Evolutionary conservation across 2,329 filamentous ascomycete species (phyloP).

Genomic region (Hypoxylon sp.): DNA sequence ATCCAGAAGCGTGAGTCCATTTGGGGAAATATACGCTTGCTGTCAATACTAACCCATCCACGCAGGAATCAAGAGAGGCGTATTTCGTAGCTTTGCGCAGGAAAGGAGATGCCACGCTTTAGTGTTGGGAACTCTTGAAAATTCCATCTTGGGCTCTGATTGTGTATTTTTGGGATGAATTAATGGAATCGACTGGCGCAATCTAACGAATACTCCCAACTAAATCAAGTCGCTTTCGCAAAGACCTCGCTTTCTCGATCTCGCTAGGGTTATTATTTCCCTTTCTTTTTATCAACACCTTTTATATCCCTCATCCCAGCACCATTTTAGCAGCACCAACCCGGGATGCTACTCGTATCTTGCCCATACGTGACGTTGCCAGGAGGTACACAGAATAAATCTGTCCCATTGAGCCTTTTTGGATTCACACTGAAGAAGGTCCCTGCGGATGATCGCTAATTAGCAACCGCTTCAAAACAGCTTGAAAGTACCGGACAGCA

Average conservation of each 20-base stretch:
- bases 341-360: slow-evolving; percentile 37
- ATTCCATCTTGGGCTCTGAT: background rate
- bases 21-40: background rate
- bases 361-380: slow-evolving; percentile 37
- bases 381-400: slow-evolving; percentile 41
- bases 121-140: slow-evolving; percentile 15
- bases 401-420: slow-evolving; percentile 22
- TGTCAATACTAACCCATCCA: slow-evolving; percentile 14
- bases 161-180: background rate
- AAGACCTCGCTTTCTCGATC: background rate
- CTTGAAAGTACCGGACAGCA: background rate
- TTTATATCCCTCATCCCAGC: background rate
- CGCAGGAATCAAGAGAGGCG: slow-evolving; percentile 83
- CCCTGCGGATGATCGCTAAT: slow-evolving; percentile 25
- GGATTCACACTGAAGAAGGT: slow-evolving; percentile 45
- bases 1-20: slow-evolving; percentile 79
- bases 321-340: slow-evolving; percentile 40
- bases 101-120: slow-evolving; percentile 62
- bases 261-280: no score
- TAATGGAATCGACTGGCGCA: slow-evolving; percentile 4
- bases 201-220: background rate
- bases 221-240: background rate
- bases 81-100: slow-evolving; percentile 86
- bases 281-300: background rate
- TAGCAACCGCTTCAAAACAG: slow-evolving; percentile 9